Evolutionary conservation across 2,329 filamentous ascomycete genomes (phyloP).

Genomic region (Mycogone perniciosa): DNA sequence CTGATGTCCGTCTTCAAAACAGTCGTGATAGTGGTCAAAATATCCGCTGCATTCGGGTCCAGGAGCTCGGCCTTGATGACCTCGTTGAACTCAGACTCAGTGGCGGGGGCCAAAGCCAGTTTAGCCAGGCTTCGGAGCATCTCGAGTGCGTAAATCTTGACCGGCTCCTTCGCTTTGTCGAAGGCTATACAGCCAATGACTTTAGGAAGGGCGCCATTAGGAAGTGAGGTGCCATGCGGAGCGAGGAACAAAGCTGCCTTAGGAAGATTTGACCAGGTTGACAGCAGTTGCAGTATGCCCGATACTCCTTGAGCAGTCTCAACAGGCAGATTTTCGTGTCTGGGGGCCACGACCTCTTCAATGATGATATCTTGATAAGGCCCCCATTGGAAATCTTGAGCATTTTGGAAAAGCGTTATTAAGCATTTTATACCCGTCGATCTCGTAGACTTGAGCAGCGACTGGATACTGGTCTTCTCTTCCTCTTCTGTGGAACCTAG

Average conservation of each 20-base stretch:
- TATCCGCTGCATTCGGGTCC: conserved; percentile 49
- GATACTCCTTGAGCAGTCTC: conserved; percentile 91
- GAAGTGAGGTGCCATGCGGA: conserved; percentile 33
- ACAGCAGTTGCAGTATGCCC: conserved; percentile 71
- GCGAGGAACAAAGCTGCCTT: conserved; percentile 62
- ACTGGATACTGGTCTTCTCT: conserved; percentile 41
- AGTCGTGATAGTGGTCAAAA: conserved; percentile 60
- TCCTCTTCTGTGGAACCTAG: conserved; percentile 36
- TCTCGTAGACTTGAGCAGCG: conserved; percentile 59
- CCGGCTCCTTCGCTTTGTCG: conserved; percentile 74
- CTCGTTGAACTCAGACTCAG: conserved; percentile 51
- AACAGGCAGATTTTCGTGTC: conserved; percentile 68
- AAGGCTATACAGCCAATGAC: conserved; percentile 67
- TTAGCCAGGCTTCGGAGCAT: conserved; percentile 66
- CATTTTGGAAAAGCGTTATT: conserved; percentile 68
- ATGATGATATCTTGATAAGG: conserved; percentile 66
- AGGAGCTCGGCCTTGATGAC: conserved; percentile 51
- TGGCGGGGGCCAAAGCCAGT: conserved; percentile 48
- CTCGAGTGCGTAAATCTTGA: conserved; percentile 74
- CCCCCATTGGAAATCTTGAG: conserved; percentile 63
- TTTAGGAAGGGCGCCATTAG: conserved; percentile 60
- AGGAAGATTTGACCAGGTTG: conserved; percentile 67
- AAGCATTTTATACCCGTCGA: conserved; percentile 78
- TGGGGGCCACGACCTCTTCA: conserved; percentile 66
- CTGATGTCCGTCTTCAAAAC: conserved; percentile 59